Base-by-base conservation (phyloP, 768 basidiomycete species). In the Panaeolus papilionaceus region DNA sequence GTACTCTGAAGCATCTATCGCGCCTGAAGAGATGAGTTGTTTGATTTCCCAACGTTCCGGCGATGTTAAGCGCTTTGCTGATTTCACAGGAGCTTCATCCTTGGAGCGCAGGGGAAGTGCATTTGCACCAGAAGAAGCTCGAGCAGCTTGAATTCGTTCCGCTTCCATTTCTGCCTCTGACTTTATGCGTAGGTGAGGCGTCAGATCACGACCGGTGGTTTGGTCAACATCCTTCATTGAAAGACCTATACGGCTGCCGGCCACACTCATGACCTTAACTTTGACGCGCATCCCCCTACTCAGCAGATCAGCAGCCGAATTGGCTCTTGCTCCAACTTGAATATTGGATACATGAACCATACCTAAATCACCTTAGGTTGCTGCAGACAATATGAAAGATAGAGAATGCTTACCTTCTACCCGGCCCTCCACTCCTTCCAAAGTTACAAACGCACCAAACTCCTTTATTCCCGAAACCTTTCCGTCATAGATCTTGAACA, bases 1-100 rank as follows among this genome's bases (percentile, higher is more conserved):
- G 73, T 96, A 97, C 77, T 99, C 98, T 4, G 96, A 92, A 11
- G 96, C 92, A 70, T 91, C 90, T 65, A 98, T 87, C 16, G 90
- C 93, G 49, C 98, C 98, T 38, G 96, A 98, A 0, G 98, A 93
- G 65, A 99, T 98, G 66, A 99, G 88, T 77, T 99, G 98, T 79
- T 99, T 98, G 79, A 99, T 96, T 82, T 99, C 98, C 96, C 98
- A 99, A 37, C 98, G 89, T 78, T 99, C 98, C 1, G 98, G 98
- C 7, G 94, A 96, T 0, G 96, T 96, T 66, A 99, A 82, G 16
- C 97, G 88, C 75, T 95, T 96, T 0, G 95, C 94, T 2, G 92
- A 93, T 38, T 90, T 88, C 16, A 89, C 85, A 26, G 83, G 75
- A n/a, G 68, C 86, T 54, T 83, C 79, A 70, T 85, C 76, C 76